These are phyloP conservation scores for Cystobasidium pallidum DNA, from an alignment of 1,284 basidiomycete species.

Conservation along the genomic window DNA sequence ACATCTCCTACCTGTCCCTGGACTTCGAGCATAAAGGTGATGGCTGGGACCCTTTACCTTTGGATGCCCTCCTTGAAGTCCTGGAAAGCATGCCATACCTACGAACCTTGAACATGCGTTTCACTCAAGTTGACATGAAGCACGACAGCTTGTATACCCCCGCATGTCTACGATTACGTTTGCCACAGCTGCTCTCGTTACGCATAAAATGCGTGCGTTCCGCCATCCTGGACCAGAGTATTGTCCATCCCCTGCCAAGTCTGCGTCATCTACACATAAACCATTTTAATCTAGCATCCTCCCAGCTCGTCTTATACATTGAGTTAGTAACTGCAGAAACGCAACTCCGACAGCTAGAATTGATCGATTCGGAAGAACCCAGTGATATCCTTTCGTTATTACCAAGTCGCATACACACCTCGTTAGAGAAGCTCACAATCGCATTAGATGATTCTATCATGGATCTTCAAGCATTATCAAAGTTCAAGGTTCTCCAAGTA, in stretches of 20 bases:
- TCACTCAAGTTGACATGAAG: slow-evolving; percentile 15
- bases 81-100: slow-evolving; percentile 12
- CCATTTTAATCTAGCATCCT: slow-evolving; percentile 7
- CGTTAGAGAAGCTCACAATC: slow-evolving; percentile 1
- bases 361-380: slow-evolving; percentile 6
- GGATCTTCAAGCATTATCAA: slow-evolving; percentile 1
- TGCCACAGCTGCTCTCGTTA: slow-evolving; percentile 9
- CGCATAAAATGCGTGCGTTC: slow-evolving; percentile 12
- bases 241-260: slow-evolving; percentile 4
- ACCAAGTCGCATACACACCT: slow-evolving; percentile 1
- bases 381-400: slow-evolving; percentile 4
- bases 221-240: neutral
- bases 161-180: slow-evolving; percentile 14
- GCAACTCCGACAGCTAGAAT: neutral
- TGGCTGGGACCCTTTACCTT: neutral
- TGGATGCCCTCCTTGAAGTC: slow-evolving; percentile 7
- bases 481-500: neutral
- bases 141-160: slow-evolving; percentile 12
- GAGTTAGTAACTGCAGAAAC: slow-evolving; percentile 13
- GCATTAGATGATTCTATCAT: slow-evolving; percentile 10
- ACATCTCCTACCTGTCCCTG: slow-evolving; percentile 15
- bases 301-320: slow-evolving; percentile 14
- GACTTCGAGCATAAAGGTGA: slow-evolving; percentile 22
- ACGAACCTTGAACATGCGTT: slow-evolving; percentile 19
- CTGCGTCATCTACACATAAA: slow-evolving; percentile 10